A percentile compares a stretch with the other conserved stretches of the same genome.
These are phyloP conservation scores for Candida qinlingensis DNA, from an alignment of 805 yeast species.

Conservation along the genomic window DNA sequence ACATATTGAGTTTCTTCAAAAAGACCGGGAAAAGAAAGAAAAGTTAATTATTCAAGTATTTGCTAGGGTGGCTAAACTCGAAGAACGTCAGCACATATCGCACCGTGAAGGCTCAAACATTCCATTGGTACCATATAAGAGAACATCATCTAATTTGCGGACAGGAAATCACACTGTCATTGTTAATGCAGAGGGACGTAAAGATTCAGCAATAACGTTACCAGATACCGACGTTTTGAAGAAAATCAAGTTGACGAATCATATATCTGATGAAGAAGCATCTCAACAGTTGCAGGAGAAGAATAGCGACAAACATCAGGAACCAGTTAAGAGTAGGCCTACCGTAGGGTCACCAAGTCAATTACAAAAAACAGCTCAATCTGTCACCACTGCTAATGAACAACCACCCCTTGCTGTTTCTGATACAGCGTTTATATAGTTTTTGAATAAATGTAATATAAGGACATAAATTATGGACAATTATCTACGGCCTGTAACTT, in stretches of 20 bases:
- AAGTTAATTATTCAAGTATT: neutral
- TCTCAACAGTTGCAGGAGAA: neutral
- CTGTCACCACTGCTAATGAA: too few relatives aligned
- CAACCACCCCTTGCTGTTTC: too few relatives aligned
- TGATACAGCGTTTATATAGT: too few relatives aligned
- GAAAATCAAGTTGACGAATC: neutral
- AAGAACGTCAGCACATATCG: neutral
- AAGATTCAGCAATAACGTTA: neutral
- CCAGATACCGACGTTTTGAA: neutral
- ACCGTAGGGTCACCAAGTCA: too few relatives aligned
- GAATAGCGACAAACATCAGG: too few relatives aligned
- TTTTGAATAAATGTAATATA: too few relatives aligned
- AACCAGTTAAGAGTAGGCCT: too few relatives aligned
- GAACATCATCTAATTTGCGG: neutral
- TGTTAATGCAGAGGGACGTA: neutral
- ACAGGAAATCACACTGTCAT: too few relatives aligned
- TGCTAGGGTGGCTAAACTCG: neutral
- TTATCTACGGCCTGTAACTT: too few relatives aligned
- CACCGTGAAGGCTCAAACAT: neutral
- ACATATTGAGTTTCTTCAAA: neutral
- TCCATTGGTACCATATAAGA: neutral
- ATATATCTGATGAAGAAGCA: constrained; percentile 1
- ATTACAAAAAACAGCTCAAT: too few relatives aligned
- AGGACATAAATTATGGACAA: too few relatives aligned
- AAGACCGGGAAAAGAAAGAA: neutral